Evolutionary conservation across 805 yeast genomes (phyloP), one percentile per base, ranked within the genome.

Genomic region (Sugiyamaella chiloensis): DNA sequence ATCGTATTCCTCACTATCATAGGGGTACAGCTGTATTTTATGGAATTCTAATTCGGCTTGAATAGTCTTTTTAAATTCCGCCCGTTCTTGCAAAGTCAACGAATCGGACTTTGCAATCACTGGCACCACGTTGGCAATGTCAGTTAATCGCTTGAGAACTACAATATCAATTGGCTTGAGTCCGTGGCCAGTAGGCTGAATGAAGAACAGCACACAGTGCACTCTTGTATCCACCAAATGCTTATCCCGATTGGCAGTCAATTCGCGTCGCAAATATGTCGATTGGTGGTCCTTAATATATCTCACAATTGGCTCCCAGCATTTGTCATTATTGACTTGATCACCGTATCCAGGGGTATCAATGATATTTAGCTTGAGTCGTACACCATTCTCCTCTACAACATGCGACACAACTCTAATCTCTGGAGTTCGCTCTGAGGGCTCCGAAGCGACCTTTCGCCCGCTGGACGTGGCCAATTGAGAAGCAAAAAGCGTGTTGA

Each of bases 321-420:
- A 89, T 68, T 85, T 86, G 60, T 87, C 95, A 68, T 90, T 90
- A 71, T 89, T 87, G 57, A 93, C 85, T 70, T 87, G 96, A 73
- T 93, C 99, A 32, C 96, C 98, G 73, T 88, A 93, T 12, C 98
- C 98, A 17, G 98, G 98, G 2, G 99, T 93, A 65, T 93, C 99
- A 63, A 93, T 87, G 47, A 93, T 81, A 60, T 88, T 90, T 54
- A 93, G 72, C 60, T 84, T 84, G 64, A 93, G 79, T 53, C 83
- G 81, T 48, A 93, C 98, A 55, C 85, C 86, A 65, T 88, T 89
- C 69, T 93, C 99, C 48, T 80, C 68, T 55, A 93, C 74, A 14
- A 77, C 74, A 40, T 62, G 66, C 24, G 66, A 52, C n/a, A 59
- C 59, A 6, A 62, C 54, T 42, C 61, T 78, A 65, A 91, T 85